Evolutionary conservation across 2,329 filamentous ascomycete species (phyloP), one percentile per base, ranked within the genome.

Genomic region (Fusarium circinatum): DNA sequence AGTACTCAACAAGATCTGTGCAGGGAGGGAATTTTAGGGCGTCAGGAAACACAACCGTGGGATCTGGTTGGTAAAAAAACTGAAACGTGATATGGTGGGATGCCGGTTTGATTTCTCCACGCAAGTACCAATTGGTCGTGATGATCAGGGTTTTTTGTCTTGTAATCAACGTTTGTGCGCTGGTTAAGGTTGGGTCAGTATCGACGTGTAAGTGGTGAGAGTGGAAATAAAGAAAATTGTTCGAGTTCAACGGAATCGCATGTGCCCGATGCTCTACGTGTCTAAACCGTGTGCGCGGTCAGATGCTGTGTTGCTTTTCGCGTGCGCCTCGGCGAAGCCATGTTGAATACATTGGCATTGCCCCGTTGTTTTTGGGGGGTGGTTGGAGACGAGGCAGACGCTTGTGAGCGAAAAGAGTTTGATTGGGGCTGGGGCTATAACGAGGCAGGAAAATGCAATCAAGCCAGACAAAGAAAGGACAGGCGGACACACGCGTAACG

Each of bases 1-100:
- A 67, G 74, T 78, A 75, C 72, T 73, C 68, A 68, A 78, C 63
- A 73, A 60, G 72, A 73, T 75, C 65, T 70, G 36, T 64, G 65
- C 68, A 71, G 55, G 62, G 65, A 60, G 62, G 58, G 49, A 71
- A 34, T 62, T 73, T 73, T 38, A 62, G 64, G 65, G 56, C 59
- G 72, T 72, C 62, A 62, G 69, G 51, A 73, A 69, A 75, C 64
- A 49, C 36, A 68, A 70, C 36, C 62, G 63, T 59, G 61, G 51
- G 30, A 51, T 65, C 72, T 75, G 72, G 72, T 73, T 75, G 72
- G 71, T 66, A 74, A 71, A 44, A 44, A 48, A 41, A 32, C 56
- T 39, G 60, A 68, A 56, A 65, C 48, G 52, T 41, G 56, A 61
- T 75, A 45, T 61, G 64, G 64, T 64, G 57, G 64, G 49, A 70